These are phyloP conservation scores for Xylariaceae sp. DNA, from an alignment of 2,329 filamentous ascomycete species.

Conservation along the genomic window DNA sequence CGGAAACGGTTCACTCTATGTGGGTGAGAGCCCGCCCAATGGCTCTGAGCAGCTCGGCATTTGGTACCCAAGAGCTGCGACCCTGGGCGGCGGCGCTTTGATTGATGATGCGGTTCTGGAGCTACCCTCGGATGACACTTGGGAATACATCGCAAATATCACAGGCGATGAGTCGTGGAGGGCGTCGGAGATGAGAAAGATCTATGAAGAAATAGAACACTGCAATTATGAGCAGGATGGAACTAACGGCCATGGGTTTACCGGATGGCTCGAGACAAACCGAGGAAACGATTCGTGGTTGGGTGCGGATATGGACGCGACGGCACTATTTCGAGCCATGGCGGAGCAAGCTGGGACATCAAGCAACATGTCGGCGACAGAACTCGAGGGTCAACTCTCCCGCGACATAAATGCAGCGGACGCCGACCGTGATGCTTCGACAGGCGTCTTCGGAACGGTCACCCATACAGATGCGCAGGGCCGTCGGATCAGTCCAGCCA, in stretches of 20 bases:
- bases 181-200: conserved; percentile 23
- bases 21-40: conserved; percentile 48
- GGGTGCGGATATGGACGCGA: conserved; percentile 15
- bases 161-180: conserved; percentile 27
- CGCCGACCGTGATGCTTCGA: conserved; percentile 17
- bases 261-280: conserved; percentile 24
- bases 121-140: conserved; percentile 42
- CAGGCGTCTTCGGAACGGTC: conserved; percentile 21
- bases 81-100: conserved; percentile 33
- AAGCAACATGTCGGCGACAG: conserved; percentile 17
- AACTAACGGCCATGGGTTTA: conserved; percentile 30
- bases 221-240: conserved; percentile 34
- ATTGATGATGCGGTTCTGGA: conserved; percentile 29
- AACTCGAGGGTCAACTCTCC: conserved; percentile 16
- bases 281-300: conserved; percentile 17
- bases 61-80: conserved; percentile 55
- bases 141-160: conserved; percentile 38
- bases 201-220: conserved; percentile 25
- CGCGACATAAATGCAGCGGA: conserved; percentile 21
- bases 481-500: conserved; percentile 16
- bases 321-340: conserved; percentile 13
- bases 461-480: conserved; percentile 18
- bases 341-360: conserved; percentile 9
- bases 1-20: conserved; percentile 46
- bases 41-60: conserved; percentile 49